Conservation (phyloP, 2,329 filamentous ascomycete species). For the Fusarium sp. region DNA sequence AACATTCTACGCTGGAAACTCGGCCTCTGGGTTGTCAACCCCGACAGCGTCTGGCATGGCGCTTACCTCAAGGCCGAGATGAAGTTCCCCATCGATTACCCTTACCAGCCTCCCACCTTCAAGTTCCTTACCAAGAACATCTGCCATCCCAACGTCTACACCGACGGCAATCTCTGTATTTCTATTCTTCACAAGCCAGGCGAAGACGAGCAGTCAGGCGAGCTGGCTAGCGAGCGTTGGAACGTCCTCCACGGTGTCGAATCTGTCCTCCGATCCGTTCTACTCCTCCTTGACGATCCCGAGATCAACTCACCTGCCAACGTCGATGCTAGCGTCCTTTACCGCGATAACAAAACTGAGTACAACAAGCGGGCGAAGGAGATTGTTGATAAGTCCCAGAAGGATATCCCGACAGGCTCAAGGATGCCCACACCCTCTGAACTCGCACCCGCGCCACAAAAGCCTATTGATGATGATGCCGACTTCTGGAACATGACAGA, state of each 20-base stretch:
- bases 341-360: constrained; percentile 76
- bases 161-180: constrained; percentile 92
- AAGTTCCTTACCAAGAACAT: constrained; percentile 81
- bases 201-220: constrained; percentile 92
- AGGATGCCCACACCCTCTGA: constrained; percentile 83
- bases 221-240: constrained; percentile 92
- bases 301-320: constrained; percentile 95
- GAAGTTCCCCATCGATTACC: constrained; percentile 89
- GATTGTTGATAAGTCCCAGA: constrained; percentile 79
- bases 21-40: constrained; percentile 91
- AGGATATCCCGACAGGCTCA: constrained; percentile 83
- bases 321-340: constrained; percentile 89
- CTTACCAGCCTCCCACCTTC: constrained; percentile 89
- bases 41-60: constrained; percentile 90
- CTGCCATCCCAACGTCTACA: constrained; percentile 94
- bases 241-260: constrained; percentile 94
- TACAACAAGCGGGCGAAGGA: constrained; percentile 79
- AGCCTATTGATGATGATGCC: constrained; percentile 74
- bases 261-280: constrained; percentile 91
- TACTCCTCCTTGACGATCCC: constrained; percentile 92
- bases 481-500: constrained; percentile 86
- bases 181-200: constrained; percentile 95
- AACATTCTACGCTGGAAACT: constrained; percentile 90
- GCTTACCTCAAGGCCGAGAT: constrained; percentile 93
- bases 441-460: constrained; percentile 70